These are phyloP conservation scores for Cadophora sp. DNA, from an alignment of 2,329 filamentous ascomycete species.

Conservation along the genomic window DNA sequence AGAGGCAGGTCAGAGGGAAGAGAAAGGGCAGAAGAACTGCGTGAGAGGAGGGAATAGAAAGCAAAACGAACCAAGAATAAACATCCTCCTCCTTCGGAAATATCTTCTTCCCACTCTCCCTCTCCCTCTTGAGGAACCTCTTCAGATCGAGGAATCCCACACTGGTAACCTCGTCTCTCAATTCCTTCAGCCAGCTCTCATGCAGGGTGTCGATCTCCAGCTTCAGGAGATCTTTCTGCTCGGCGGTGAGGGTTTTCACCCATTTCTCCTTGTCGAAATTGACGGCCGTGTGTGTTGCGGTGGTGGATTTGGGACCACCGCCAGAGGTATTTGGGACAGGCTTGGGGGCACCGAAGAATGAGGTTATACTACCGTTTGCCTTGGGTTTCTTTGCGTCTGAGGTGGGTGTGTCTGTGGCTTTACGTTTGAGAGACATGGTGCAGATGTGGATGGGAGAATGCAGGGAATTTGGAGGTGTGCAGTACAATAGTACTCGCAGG, in stretches of 20 bases:
- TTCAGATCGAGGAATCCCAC: constrained; percentile 88
- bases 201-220: constrained; percentile 93
- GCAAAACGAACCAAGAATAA: constrained; percentile 80
- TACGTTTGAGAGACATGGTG: constrained; percentile 65
- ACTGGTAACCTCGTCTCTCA: constrained; percentile 84
- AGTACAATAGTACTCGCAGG: background rate
- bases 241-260: constrained; percentile 77
- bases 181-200: constrained; percentile 86
- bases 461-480: constrained; percentile 3
- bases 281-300: constrained; percentile 37
- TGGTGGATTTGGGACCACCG: constrained; percentile 37
- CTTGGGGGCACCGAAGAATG: constrained; percentile 79
- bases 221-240: constrained; percentile 82
- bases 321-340: constrained; percentile 24
- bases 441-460: constrained; percentile 30
- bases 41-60: constrained; percentile 6
- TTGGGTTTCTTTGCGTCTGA: constrained; percentile 73
- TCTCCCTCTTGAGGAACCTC: constrained; percentile 82
- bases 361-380: constrained; percentile 80
- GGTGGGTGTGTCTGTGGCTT: constrained; percentile 58
- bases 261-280: constrained; percentile 92
- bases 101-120: constrained; percentile 74
- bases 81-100: constrained; percentile 90
- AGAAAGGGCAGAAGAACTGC: constrained; percentile 15
- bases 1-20: background rate